These are phyloP conservation scores for Handroanthus guayacan DNA, from an alignment of 257 asterid genomes.

Conservation along the genomic window DNA sequence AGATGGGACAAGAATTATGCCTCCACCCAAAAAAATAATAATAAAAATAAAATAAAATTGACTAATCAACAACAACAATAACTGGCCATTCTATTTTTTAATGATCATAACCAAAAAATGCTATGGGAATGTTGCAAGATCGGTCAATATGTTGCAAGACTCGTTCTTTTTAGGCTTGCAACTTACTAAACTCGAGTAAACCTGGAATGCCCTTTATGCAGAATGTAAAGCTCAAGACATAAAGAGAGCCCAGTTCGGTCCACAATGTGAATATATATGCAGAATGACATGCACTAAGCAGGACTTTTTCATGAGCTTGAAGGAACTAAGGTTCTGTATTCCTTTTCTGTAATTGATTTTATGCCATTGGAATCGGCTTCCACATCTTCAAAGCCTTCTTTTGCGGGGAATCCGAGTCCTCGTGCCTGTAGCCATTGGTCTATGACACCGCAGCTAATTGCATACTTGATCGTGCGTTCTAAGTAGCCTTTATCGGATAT, in stretches of 20 bases:
- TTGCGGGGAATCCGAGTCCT: constrained; percentile 78
- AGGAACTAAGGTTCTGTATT: constrained; percentile 53
- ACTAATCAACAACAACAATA: no score
- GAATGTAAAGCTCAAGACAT: not conserved
- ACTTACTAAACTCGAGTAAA: no score
- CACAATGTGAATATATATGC: not conserved
- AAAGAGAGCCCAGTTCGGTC: not conserved
- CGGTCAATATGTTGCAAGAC: no score
- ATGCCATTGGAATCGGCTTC: constrained; percentile 76
- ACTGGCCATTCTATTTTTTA: no score
- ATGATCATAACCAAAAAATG: no score
- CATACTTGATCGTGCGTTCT: constrained; percentile 73
- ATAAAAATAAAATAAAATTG: no score
- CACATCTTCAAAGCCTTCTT: constrained; percentile 86
- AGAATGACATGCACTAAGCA: not conserved
- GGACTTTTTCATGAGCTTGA: constrained; percentile 41
- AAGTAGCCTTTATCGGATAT: constrained; percentile 68
- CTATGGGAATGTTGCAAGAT: no score
- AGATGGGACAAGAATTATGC: no score
- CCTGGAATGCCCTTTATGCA: no score
- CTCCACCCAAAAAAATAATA: no score
- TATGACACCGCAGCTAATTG: constrained; percentile 82
- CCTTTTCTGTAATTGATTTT: constrained; percentile 71
- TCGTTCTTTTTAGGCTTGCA: no score
- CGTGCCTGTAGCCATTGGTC: constrained; percentile 90